Conservation (phyloP, 495 filamentous ascomycete genomes). For the Aspergillus wentii region DNA sequence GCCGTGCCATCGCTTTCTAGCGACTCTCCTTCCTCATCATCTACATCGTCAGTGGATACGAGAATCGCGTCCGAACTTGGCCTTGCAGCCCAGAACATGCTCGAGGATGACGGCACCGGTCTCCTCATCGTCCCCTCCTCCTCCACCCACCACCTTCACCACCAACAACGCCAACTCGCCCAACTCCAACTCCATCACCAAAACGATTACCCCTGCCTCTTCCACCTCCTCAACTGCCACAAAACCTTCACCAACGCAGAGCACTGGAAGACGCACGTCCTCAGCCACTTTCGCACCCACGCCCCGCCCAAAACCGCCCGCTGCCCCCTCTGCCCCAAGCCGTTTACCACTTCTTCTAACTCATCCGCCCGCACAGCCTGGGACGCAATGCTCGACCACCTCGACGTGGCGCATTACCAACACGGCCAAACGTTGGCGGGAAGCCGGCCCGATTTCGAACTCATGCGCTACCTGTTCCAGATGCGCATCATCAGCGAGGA, state of each 20-base stretch:
- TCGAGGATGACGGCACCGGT: conserved; percentile 21
- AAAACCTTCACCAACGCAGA: conserved; percentile 29
- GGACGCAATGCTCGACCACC: conserved; percentile 37
- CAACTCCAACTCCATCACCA: too few relatives aligned
- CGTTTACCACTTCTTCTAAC: conserved; percentile 21
- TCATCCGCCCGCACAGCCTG: conserved; percentile 24
- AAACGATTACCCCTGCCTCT: conserved; percentile 36
- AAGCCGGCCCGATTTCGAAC: conserved; percentile 38
- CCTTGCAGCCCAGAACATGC: conserved; percentile 12
- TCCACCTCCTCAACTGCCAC: conserved; percentile 41
- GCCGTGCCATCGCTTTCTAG: conserved; percentile 19
- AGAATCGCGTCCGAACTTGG: conserved; percentile 14
- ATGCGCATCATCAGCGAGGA: conserved; percentile 39
- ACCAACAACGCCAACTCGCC: not conserved
- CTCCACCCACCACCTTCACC: conserved; percentile 1
- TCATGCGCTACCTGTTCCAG: conserved; percentile 42
- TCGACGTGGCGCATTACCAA: conserved; percentile 32
- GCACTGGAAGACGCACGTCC: conserved; percentile 38
- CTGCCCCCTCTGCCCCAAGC: conserved; percentile 34
- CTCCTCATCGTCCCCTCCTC: conserved; percentile 19
- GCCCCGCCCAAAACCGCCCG: conserved; percentile 31
- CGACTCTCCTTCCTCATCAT: conserved; percentile 11
- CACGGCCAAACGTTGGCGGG: conserved; percentile 35
- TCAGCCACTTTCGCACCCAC: conserved; percentile 39
- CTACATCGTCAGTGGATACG: conserved; percentile 13